Base-by-base conservation (phyloP, 1,284 basidiomycete species). In the Fomitopsis pinicola region DNA sequence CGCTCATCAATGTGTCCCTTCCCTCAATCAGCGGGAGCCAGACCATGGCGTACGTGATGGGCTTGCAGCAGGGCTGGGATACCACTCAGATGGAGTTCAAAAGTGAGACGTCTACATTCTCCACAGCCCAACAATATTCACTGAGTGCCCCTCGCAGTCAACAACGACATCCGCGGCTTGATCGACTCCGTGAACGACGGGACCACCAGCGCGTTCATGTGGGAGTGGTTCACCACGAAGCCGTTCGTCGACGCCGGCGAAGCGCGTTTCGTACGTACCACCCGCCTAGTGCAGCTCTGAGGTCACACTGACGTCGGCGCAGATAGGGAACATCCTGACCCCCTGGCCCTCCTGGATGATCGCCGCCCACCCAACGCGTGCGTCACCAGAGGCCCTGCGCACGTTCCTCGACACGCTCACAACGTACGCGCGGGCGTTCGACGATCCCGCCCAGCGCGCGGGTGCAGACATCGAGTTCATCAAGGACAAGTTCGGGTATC, bases 161-260 rank as follows among this genome's bases (percentile, higher is more conserved):
- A 95, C 72, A 91, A 94, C 66, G 91, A 95, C 68, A 94, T 97
- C 68, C 88, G 85, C 57, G 91, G 93, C n/a, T 79, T 99, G 19
- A 86, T 97, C 59, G 79, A 89, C 67, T 95, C 94, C 1, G 95
- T 98, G 35, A 98, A 98, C 71, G 86, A 91, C 57, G 92, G 88
- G 0, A 80, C 85, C 26, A 91, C 89, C 17, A 89, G 88, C 69
- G 90, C 89, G 14, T 94, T 93, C 75, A 91, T 95, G 85, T 97
- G 95, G 95, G 95, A 97, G 75, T 95, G 92, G 92, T 98, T 97
- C 76, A 98, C 97, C 2, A 98, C 96, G 17, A 98, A 98, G 73
- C 96, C 97, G 1, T 97, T 85, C 69, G 85, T 83, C 15, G 93
- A 97, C 73, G 81, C 82, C 15, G 92, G 92, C 35, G 87, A 95